Conservation (phyloP, 2,329 filamentous ascomycete genomes). For the Microdochium paspali region DNA sequence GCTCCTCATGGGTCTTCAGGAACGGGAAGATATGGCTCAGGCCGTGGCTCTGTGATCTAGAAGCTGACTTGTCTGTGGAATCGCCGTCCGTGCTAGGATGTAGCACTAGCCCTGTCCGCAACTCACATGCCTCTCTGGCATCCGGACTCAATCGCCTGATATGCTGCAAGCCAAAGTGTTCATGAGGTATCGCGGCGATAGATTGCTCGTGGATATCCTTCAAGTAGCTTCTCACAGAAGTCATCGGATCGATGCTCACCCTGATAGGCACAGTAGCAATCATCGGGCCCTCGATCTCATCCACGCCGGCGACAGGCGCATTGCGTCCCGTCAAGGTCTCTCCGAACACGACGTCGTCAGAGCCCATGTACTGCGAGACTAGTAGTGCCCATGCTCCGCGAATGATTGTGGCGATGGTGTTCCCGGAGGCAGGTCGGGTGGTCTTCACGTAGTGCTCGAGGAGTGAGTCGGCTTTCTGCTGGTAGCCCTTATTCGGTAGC, state of each 20-base stretch:
- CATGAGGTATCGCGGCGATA: constrained; percentile 49
- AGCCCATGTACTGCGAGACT: constrained; percentile 40
- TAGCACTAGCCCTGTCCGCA: constrained; percentile 44
- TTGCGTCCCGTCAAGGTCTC: constrained; percentile 50
- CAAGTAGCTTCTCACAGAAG: constrained; percentile 40
- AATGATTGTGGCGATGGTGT: constrained; percentile 45
- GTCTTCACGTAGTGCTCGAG: constrained; percentile 39
- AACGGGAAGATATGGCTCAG: not conserved
- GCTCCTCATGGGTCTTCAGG: constrained; percentile 3
- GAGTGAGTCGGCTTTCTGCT: constrained; percentile 40
- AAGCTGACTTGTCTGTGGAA: constrained; percentile 8
- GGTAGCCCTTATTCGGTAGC: constrained; percentile 36
- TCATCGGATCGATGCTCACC: constrained; percentile 31
- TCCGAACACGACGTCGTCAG: constrained; percentile 45
- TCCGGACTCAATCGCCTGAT: constrained; percentile 48
- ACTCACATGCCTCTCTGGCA: constrained; percentile 44
- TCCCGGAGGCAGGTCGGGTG: constrained; percentile 23
- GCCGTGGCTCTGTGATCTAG: not conserved
- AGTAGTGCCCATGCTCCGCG: constrained; percentile 51
- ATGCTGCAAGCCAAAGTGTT: constrained; percentile 53
- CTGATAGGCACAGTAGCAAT: constrained; percentile 51
- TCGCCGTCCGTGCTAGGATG: constrained; percentile 29
- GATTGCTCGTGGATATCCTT: constrained; percentile 46
- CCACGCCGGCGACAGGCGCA: constrained; percentile 33
- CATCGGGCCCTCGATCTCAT: constrained; percentile 50